Evolutionary conservation across 768 basidiomycete genomes (phyloP).

Genomic region (Leccinum sublutescens): DNA sequence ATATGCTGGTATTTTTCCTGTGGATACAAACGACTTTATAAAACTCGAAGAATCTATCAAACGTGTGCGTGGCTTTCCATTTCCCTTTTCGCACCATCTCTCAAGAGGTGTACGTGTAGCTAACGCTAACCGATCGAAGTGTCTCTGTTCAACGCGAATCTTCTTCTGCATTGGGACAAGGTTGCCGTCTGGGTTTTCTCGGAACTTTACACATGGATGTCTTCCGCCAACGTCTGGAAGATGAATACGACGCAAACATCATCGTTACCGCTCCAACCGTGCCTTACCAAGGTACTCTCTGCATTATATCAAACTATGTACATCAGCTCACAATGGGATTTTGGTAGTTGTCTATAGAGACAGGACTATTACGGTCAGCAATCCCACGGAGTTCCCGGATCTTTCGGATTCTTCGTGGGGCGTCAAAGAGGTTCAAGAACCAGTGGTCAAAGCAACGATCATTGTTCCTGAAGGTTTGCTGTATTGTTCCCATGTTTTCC

Average conservation of each 20-base stretch:
- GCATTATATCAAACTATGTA: not conserved
- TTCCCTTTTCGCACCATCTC: constrained; percentile 2
- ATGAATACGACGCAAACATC: constrained; percentile 93
- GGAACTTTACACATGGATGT: constrained; percentile 97
- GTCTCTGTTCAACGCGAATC: constrained; percentile 91
- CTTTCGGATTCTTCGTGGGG: constrained; percentile 54
- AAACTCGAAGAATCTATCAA: constrained; percentile 97
- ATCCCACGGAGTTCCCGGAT: constrained; percentile 96
- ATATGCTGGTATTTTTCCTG: constrained; percentile 91
- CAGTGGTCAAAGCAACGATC: constrained; percentile 89
- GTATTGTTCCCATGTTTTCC: not conserved
- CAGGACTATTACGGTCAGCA: constrained; percentile 68
- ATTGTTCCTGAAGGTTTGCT: constrained; percentile 85
- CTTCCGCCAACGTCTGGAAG: constrained; percentile 92
- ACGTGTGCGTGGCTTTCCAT: constrained; percentile 49
- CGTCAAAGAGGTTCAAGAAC: constrained; percentile 83
- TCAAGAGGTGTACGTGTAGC: constrained; percentile 39
- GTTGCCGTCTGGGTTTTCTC: constrained; percentile 91
- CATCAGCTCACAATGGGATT: not conserved
- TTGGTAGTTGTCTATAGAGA: constrained; percentile 71
- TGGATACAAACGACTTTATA: constrained; percentile 86
- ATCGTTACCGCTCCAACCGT: constrained; percentile 97
- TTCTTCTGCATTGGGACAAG: constrained; percentile 92
- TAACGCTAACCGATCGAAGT: constrained; percentile 83
- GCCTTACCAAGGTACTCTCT: constrained; percentile 71